Base-by-base conservation (phyloP, 2,329 filamentous ascomycete species). In the Byssochlamys sp. region DNA sequence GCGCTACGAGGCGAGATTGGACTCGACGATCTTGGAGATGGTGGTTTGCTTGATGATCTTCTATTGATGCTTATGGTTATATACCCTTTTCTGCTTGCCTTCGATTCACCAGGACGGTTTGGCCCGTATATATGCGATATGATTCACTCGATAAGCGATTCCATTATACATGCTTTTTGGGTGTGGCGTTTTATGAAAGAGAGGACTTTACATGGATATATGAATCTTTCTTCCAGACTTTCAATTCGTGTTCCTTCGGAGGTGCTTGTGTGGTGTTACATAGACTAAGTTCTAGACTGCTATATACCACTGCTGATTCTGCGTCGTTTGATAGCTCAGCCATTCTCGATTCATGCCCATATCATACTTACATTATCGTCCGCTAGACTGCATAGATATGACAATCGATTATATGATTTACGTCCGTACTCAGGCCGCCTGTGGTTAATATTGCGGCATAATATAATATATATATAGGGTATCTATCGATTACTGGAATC, bases 1-100 rank as follows among this genome's bases (percentile, higher is more conserved):
- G 69, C 1, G 81, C 80, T 50, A 75, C 76, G 1, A 70, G 63
- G 55, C 68, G 74, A 52, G 76, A 80, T 60, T 83, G 81, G 81
- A 70, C 68, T 14, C 67, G 66, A 7, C 62, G 58, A 28, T 55
- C 68, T n/a, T 66, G 68, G 4, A 69, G 69, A 58, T 71, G 70
- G 69, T 72, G 70, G 69, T 49, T 59, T 27, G 69, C 60, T 26
- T 31, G 28, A 28, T 10, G 39, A 45, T 45, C 4, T n/a, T 14
- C 26, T 48, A 25, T 33, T 55, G 49, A 45, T 19, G 19, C 7
- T 24, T 45, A 45, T 14, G 19, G 39, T 19, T 19, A 9, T 45
- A 45, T 45, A 45, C 19, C n/a, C 39, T 19, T 19, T 45, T 39
- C 19, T 7, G n/a, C 4, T 45, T 45, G 1, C 14, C 35, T 39